Evolutionary conservation across 1,284 basidiomycete genomes (phyloP), one percentile per base, ranked within the genome.

Genomic region (Erythrobasidium hasegawianum): DNA sequence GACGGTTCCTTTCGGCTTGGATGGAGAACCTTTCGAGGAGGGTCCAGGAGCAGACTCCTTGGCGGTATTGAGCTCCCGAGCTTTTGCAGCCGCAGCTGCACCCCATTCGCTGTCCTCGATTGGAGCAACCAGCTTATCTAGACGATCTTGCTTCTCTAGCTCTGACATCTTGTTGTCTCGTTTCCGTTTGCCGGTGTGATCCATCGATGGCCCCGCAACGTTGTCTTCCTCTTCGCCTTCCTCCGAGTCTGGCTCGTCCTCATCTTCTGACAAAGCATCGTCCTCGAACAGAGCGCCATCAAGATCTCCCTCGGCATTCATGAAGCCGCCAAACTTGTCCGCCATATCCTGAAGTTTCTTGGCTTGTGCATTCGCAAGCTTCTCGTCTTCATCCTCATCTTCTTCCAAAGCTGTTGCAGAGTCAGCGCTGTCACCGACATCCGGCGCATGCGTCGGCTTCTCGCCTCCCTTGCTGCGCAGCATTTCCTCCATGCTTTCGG

Each of bases 221-320:
- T 83, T 10, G 86, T 71, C 72, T 55, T 74, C 72, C n/a, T 74
- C 75, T 27, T 75, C 74, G 16, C 73, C 75, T 14, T 75, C 75
- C 16, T 76, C 76, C 9, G 76, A 78, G 2, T 75, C 73, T n/a
- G 74, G 74, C 45, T 75, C 73, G n/a, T 72, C 67, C 8, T 69
- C 62, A 26, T 68, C 69, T 57, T 68, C 70, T 4, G 69, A 65
- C 20, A 57, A 47, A 16, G 8, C 18, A 26, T 67, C 56, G 33
- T 94, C 92, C 57, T 87, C 84, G 73, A 97, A 94, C 69, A 82
- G 78, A 0, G 90, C 93, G 1, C 93, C 93, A 71, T 90, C 86
- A 4, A 95, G 69, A 70, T 89, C 87, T 4, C 93, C 93, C 75
- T 92, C 79, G 1, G 88, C 90, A 71, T 91, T 86, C 1, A 97